Conservation (phyloP, 257 asterid species). For the Schizonepeta tenuifolia region DNA sequence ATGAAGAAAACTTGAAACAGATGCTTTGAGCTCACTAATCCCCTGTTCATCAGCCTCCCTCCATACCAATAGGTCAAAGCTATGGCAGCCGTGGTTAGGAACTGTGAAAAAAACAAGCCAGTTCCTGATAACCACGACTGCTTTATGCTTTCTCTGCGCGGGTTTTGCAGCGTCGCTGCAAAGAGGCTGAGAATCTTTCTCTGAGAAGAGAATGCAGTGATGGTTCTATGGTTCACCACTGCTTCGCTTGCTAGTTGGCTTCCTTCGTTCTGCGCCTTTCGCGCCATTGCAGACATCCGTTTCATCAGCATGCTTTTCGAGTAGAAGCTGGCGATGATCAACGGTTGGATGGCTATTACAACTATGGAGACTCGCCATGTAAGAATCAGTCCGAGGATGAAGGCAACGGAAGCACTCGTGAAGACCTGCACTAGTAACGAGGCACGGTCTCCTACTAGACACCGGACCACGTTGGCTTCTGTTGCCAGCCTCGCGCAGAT, state of each 20-base stretch:
- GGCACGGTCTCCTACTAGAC: slow-evolving; percentile 70
- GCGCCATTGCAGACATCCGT: slow-evolving; percentile 56
- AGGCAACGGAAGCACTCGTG: slow-evolving; percentile 59
- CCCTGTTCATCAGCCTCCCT: slow-evolving; percentile 66
- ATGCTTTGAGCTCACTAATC: slow-evolving; percentile 52
- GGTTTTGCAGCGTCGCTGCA: slow-evolving; percentile 45
- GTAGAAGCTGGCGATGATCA: slow-evolving; percentile 61
- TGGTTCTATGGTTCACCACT: slow-evolving; percentile 68
- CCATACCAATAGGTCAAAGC: slow-evolving; percentile 86
- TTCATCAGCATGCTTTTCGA: slow-evolving; percentile 60
- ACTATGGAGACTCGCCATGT: slow-evolving; percentile 80
- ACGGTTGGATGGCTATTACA: slow-evolving; percentile 68
- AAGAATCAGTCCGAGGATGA: slow-evolving; percentile 48
- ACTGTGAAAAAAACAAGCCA: slow-evolving; percentile 61
- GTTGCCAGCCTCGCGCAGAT: slow-evolving; percentile 60
- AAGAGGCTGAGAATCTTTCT: slow-evolving; percentile 54
- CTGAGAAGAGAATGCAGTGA: slow-evolving; percentile 78
- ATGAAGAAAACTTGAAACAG: slow-evolving; percentile 73
- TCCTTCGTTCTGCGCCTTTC: slow-evolving; percentile 69
- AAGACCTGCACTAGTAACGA: slow-evolving; percentile 64
- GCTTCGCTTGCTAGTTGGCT: slow-evolving; percentile 84
- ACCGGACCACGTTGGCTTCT: slow-evolving; percentile 62
- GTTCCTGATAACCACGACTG: slow-evolving; percentile 77
- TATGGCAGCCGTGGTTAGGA: slow-evolving; percentile 54
- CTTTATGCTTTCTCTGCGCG: slow-evolving; percentile 52